Conservation (phyloP, 108 stramenopile genomes). For the Nitzschia sp. region DNA sequence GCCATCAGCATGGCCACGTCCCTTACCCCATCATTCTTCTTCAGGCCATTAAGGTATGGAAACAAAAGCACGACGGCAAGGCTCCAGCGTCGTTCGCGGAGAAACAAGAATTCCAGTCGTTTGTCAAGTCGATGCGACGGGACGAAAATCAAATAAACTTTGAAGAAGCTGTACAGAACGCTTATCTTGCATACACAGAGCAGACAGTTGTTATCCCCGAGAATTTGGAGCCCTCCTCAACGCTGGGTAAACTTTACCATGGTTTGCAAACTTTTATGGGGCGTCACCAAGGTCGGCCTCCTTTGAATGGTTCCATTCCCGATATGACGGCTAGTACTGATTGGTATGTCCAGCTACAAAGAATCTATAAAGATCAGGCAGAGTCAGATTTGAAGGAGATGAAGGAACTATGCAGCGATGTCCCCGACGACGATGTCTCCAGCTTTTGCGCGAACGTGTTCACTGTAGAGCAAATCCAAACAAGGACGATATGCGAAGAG, state of each 20-base stretch:
- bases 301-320: constrained; percentile 87
- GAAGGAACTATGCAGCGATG: constrained; percentile 28
- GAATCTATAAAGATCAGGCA: constrained; percentile 73
- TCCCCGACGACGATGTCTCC: constrained; percentile 60
- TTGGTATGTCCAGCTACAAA: constrained; percentile 82
- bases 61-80: constrained; percentile 23
- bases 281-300: constrained; percentile 59
- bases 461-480: constrained; percentile 57
- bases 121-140: constrained; percentile 58
- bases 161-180: constrained; percentile 79
- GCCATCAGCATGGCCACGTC: constrained; percentile 75
- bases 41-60: constrained; percentile 58
- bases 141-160: constrained; percentile 83
- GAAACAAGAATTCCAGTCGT: constrained; percentile 77
- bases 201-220: constrained; percentile 21
- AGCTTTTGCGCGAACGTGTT: constrained; percentile 81
- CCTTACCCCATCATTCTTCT: constrained; percentile 86
- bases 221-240: constrained; percentile 15
- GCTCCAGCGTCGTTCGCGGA: constrained; percentile 66
- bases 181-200: constrained; percentile 85
- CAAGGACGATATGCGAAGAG: constrained; percentile 61
- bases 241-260: constrained; percentile 30
- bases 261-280: constrained; percentile 62
- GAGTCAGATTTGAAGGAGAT: constrained; percentile 57
- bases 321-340: constrained; percentile 93